Evolutionary conservation across 192 early-diverging fungal genomes (phyloP), one percentile per base, ranked within the genome.

Genomic region (Allomyces arbusculus): DNA sequence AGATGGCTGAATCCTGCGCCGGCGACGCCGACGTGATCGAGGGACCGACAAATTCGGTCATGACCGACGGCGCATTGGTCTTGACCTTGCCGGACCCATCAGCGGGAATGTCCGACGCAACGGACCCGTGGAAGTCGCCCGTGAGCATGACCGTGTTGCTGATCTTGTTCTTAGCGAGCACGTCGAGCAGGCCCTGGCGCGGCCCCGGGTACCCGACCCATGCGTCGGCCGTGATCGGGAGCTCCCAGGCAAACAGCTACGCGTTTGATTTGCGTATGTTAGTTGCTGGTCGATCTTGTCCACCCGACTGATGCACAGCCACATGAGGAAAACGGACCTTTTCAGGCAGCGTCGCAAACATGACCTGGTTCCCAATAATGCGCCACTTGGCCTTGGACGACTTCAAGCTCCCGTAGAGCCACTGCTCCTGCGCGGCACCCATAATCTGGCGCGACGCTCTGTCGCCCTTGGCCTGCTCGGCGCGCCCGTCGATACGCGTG

Each of bases 341-440:
- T 16, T 11, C 19, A 8, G 62, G 63, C 19, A 16, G 10, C 11
- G 72, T 71, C 23, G 71, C 43, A 67, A 77, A 71, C 22, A 73
- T 65, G 23, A 77, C 76, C 63, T 77, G 76, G 66, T 77, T 72
- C 10, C 76, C 76, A 23, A 77, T 20, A 16, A 77, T 10, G 23
- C 73, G 62, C 76, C 76, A 77, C 45, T 65, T 25, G 9, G 71
- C 68, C 12, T 55, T 55, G 50, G 71, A 73, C 25, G n/a, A 14
- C 44, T 55, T n/a, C 24, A 77, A 64, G 22, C 66, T 23, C 3
- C 45, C 5, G 66, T 71, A 16, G 43, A 77, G 65, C 76, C 76
- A 77, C 24, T 65, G 24, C 50, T 75, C 73, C 62, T 77, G 76
- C 19, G 68, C 66, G 23, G 43, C 11, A 1, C 76, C 76, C 11